Evolutionary conservation across 306 rosid genomes (phyloP), one percentile per base, ranked within the genome.

Genomic region (Acacia acuminata): DNA sequence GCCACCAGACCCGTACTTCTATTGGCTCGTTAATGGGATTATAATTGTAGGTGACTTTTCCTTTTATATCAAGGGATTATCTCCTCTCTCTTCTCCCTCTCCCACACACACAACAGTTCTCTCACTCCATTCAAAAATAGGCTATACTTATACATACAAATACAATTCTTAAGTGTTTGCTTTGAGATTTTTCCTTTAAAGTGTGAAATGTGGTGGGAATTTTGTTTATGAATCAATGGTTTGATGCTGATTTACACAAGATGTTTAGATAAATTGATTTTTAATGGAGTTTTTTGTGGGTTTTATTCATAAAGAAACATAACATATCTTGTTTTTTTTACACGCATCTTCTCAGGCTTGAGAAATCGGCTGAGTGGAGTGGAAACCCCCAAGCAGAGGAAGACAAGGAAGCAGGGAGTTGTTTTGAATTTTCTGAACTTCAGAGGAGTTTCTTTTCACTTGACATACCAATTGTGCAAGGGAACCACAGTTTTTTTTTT

Each of bases 341-440:
- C 79, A 56, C 53, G 71, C 75, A 65, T 79, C 78, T 81, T 71
- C 71, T 82, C 85, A 85, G 88, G 88, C 61, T 40, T 30, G 85
- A 72, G 61, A 25, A 47, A 27, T 47, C 55, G 68, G 48, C 51
- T 34, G 50, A 13, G 36, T 12, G 51, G 51, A 32, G 32, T 3
- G n/a, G 79, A 56, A 10, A 55, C 50, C 68, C 38, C 24, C 30
- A 19, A 30, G 65, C 44, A 74, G 65, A 53, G 45, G 45, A 74
- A 50, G 47, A 32, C 17, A 74, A 48, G 67, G 68, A 19, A 75
- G 51, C 78, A 75, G 12, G 68, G 79, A 51, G 79, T 32, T 50
- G 20, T 56, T 55, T 30, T 75, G 36, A 53, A 34, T 12, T 63
- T 67, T 75, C 78, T 75, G 67, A 44, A 56, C 30, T 8, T 30